These are phyloP conservation scores for Zarea fungicola DNA, from an alignment of 2,329 filamentous ascomycete genomes.

Conservation along the genomic window DNA sequence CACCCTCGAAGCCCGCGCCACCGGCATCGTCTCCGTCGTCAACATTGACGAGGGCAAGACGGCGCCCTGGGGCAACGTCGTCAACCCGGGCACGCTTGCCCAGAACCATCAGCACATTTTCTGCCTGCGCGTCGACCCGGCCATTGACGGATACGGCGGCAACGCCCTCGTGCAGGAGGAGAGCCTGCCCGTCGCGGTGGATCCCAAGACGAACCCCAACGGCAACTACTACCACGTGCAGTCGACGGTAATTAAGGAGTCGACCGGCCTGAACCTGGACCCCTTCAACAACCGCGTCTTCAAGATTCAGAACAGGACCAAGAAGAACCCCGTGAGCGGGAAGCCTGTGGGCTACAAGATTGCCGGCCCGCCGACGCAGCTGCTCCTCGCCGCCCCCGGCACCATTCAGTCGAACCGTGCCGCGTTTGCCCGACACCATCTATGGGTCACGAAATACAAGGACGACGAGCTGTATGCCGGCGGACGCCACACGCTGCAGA, in stretches of 20 bases:
- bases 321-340: conserved; percentile 38
- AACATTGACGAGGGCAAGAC: conserved; percentile 51
- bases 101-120: conserved; percentile 67
- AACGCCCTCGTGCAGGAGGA: conserved; percentile 49
- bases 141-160: conserved; percentile 52
- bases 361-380: conserved; percentile 32
- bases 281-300: conserved; percentile 44
- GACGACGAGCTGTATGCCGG: conserved; percentile 42
- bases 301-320: conserved; percentile 43
- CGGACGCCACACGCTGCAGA: conserved; percentile 41
- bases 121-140: conserved; percentile 55
- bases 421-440: conserved; percentile 37
- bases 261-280: conserved; percentile 42
- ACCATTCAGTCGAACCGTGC: conserved; percentile 36
- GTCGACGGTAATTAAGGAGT: conserved; percentile 41
- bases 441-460: conserved; percentile 43
- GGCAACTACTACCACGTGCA: conserved; percentile 40
- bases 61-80: conserved; percentile 54
- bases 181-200: conserved; percentile 38
- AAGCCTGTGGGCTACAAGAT: conserved; percentile 46
- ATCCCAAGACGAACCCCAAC: conserved; percentile 40
- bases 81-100: conserved; percentile 54
- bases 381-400: conserved; percentile 35
- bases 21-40: conserved; percentile 38
- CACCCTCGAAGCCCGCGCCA: conserved; percentile 27